phyloP scores from a whole-genome alignment of 2,329 filamentous ascomycete species.

The Trichoderma polysporum region DNA sequence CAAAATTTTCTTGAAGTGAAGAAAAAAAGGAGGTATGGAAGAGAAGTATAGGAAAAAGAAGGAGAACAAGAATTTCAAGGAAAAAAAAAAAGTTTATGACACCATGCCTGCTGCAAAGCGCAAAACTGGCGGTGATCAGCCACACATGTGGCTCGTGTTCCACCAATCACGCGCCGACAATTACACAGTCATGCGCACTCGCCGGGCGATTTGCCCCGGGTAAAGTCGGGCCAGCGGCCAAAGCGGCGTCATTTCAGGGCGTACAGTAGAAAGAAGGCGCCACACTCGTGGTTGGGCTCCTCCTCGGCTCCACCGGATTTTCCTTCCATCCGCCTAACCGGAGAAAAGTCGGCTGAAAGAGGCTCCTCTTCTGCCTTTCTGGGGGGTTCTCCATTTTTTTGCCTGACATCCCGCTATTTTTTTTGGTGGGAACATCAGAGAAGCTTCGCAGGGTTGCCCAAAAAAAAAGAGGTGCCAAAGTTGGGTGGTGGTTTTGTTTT shows the following conservation, averaged over 20 bases:
- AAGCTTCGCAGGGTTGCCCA: conserved; percentile 4
- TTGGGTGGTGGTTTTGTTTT: background rate
- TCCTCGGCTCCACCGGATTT: conserved; percentile 15
- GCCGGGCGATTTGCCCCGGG: conserved; percentile 32
- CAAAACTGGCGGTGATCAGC: conserved; percentile 26
- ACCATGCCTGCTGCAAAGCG: conserved; percentile 33
- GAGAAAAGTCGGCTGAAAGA: conserved; percentile 24
- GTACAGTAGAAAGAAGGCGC: background rate
- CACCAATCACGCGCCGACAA: conserved; percentile 40
- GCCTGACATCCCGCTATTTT: conserved; percentile 16
- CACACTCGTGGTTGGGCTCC: background rate
- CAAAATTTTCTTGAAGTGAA: conserved; percentile 19
- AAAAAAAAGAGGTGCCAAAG: conserved; percentile 1
- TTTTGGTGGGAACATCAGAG: conserved; percentile 13
- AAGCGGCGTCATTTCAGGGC: background rate
- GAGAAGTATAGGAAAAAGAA: conserved; percentile 25
- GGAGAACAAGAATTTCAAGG: conserved; percentile 23
- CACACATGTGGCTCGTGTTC: conserved; percentile 28
- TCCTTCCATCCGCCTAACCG: conserved; percentile 7
- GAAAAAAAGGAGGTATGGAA: conserved; percentile 8
- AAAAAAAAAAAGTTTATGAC: conserved; percentile 42
- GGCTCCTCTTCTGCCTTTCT: background rate
- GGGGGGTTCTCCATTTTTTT: conserved; percentile 1
- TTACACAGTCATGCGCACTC: conserved; percentile 33
- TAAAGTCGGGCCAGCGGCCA: conserved; percentile 34